These are phyloP conservation scores for Cronartium ribicola DNA, from an alignment of 1,284 basidiomycete species.

Conservation along the genomic window DNA sequence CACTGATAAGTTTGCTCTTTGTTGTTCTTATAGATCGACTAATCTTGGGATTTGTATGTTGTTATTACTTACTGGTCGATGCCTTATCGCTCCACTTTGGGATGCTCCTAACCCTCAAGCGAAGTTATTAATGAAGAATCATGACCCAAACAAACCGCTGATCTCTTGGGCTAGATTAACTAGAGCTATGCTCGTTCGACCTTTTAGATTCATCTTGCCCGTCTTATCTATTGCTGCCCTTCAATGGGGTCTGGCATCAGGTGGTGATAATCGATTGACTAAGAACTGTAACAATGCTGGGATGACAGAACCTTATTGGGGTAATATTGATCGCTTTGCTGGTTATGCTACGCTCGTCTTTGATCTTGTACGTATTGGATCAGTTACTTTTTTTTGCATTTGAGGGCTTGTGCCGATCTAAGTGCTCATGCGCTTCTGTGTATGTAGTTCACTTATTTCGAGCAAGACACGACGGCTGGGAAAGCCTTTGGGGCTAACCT, in stretches of 20 bases:
- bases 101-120: constrained; percentile 44
- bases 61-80: constrained; percentile 49
- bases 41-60: constrained; percentile 50
- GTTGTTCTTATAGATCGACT: constrained; percentile 45
- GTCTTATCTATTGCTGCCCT: constrained; percentile 49
- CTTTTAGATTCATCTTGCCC: constrained; percentile 51
- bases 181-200: constrained; percentile 49
- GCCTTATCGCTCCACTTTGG: constrained; percentile 50
- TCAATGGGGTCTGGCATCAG: constrained; percentile 50
- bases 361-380: constrained; percentile 46
- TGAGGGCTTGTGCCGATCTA: background rate
- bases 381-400: background rate
- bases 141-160: constrained; percentile 40
- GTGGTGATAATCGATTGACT: constrained; percentile 45
- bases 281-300: constrained; percentile 50
- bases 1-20: background rate
- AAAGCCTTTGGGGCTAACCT: constrained; percentile 51
- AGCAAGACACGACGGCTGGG: constrained; percentile 48
- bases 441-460: constrained; percentile 49
- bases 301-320: constrained; percentile 52
- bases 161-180: constrained; percentile 51
- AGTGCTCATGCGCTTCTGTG: background rate
- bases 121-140: constrained; percentile 16
- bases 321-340: constrained; percentile 47
- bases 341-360: constrained; percentile 50